phyloP scores from a whole-genome alignment of 2,329 filamentous ascomycete species.

The Cladophialophora carrionii region DNA sequence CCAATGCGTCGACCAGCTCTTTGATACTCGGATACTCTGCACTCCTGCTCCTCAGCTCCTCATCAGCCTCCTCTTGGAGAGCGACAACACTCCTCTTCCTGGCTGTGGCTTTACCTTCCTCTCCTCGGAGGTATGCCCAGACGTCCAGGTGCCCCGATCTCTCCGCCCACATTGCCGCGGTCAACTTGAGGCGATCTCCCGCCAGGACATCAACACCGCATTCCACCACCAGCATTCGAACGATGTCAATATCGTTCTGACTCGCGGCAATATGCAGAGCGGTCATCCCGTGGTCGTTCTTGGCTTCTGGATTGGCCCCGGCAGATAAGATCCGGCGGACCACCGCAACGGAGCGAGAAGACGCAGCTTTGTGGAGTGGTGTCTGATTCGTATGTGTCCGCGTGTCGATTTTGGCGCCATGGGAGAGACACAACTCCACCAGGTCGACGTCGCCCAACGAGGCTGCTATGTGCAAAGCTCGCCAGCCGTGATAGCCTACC shows the following conservation, averaged over 20 bases:
- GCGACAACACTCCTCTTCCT: constrained; percentile 9
- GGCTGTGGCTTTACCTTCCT: constrained; percentile 23
- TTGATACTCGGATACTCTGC: background rate
- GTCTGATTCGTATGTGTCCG: constrained; percentile 34
- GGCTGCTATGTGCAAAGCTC: constrained; percentile 37
- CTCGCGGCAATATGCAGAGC: constrained; percentile 49
- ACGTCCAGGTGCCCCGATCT: constrained; percentile 33
- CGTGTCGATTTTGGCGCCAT: constrained; percentile 27
- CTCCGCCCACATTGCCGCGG: constrained; percentile 34
- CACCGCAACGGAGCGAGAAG: constrained; percentile 28
- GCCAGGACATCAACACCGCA: constrained; percentile 44
- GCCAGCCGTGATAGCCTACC: constrained; percentile 36
- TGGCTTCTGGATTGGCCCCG: constrained; percentile 44
- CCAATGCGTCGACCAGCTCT: constrained; percentile 10
- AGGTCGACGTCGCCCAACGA: constrained; percentile 34
- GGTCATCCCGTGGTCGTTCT: constrained; percentile 45
- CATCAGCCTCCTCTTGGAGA: background rate
- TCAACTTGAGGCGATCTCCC: constrained; percentile 29
- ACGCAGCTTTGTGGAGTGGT: constrained; percentile 36
- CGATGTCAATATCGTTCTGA: constrained; percentile 45
- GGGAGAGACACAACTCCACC: constrained; percentile 31
- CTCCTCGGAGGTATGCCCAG: constrained; percentile 26
- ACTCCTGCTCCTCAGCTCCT: background rate
- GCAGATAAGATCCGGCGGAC: constrained; percentile 43
- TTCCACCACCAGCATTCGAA: constrained; percentile 44